A percentile compares a stretch with the other conserved stretches of the same genome.
phyloP scores from a whole-genome alignment of 495 filamentous ascomycete species.

The Platismatia glauca region DNA sequence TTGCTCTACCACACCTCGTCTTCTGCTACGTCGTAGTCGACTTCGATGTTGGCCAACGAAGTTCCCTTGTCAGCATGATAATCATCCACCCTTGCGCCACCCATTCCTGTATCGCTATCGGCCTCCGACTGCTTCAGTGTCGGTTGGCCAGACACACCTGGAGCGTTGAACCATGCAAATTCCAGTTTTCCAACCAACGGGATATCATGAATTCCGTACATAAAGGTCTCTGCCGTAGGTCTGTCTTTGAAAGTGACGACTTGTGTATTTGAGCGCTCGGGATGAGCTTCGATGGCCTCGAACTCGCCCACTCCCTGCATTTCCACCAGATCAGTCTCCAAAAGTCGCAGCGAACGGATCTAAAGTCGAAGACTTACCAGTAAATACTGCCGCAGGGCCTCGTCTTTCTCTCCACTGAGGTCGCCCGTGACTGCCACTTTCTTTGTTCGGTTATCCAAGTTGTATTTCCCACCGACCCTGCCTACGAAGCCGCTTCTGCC shows the following conservation, averaged over 20 bases:
- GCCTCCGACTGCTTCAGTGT: conserved; percentile 8
- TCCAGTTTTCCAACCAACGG: conserved; percentile 70
- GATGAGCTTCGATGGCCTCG: conserved; percentile 61
- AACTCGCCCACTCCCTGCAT: conserved; percentile 73
- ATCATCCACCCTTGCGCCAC: conserved; percentile 17
- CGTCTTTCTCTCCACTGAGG: conserved; percentile 63
- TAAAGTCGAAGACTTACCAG: conserved; percentile 51
- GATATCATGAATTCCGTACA: conserved; percentile 58
- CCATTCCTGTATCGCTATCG: conserved; percentile 36
- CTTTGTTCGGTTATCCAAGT: conserved; percentile 81
- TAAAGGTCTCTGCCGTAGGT: conserved; percentile 79
- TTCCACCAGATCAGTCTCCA: conserved; percentile 10
- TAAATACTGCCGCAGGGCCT: conserved; percentile 74
- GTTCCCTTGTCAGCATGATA: conserved; percentile 22
- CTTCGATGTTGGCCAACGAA: conserved; percentile 43
- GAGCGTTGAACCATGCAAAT: conserved; percentile 55
- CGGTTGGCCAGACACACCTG: conserved; percentile 6
- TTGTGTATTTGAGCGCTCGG: conserved; percentile 46
- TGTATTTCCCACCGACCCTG: conserved; percentile 52
- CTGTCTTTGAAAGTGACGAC: conserved; percentile 81
- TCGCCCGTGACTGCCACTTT: conserved; percentile 64
- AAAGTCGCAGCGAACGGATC: neutral
- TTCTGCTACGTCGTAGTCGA: conserved; percentile 36
- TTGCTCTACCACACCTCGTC: conserved; percentile 8
- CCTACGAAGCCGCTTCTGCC: conserved; percentile 41